Base-by-base conservation (phyloP, 192 early-diverging fungal genomes). In the Coemansia sp. region DNA sequence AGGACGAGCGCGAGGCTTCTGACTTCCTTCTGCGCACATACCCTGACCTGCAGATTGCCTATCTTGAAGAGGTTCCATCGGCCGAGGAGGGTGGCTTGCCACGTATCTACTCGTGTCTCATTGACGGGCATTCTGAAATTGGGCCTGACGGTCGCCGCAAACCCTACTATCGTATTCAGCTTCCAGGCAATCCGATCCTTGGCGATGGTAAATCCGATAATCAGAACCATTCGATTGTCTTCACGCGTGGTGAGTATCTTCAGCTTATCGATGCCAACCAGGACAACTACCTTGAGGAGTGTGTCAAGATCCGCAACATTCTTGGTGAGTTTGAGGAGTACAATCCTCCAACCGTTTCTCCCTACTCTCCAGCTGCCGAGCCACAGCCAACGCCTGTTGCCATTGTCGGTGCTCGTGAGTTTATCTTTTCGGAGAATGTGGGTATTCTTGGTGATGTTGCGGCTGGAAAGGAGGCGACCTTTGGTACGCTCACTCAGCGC, bases 171-270 rank as follows among this genome's bases (percentile, higher is more conserved):
- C 85, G 90, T 26, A 87, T 94, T 19, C 85, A 89, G 57, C 78
- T 94, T 10, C 92, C 92, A 2, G 92, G 92, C 9, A 90, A 91
- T 72, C 91, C 94, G 5, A 93, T 94, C 66, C 78, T 95, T n/a
- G 94, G 94, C 22, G 93, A 95, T 72, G 94, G 94, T 49, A 95
- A 95, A 82, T 91, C 91, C 0, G 93, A 93, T 76, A 95, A 95
- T 74, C 94, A 94, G 81, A 94, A 93, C 76, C 92, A 93, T 67
- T 85, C 91, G 18, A 86, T 95, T 47, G 87, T 93, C 41, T 95
- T 92, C 60, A 87, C 87, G 46, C 93, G 94, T 46, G 94, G 94
- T 42, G 94, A 95, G 83, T 94, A 93, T 56, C 39, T 95, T 42
- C 91, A 95, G 72, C 76, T 94, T 10, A 87, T 95, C 36, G 94